Evolutionary conservation across 1,284 basidiomycete genomes (phyloP), one percentile per base, ranked within the genome.

Genomic region (Ceratobasidium theobromae): DNA sequence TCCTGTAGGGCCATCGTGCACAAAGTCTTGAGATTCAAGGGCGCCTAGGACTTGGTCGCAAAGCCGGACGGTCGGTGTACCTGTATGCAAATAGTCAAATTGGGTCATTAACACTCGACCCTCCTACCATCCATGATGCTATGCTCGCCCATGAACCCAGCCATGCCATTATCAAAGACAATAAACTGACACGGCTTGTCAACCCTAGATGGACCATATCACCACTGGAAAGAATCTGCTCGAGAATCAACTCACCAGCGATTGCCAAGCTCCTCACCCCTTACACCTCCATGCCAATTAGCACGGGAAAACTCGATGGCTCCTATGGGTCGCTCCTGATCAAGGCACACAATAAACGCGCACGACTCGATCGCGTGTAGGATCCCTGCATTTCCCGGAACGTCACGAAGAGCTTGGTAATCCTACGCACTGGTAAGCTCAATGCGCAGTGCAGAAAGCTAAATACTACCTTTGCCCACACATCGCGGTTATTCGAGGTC

Each of bases 141-240:
- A 76, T 96, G 93, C 76, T 96, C 94, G 62, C 94, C 94, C 84
- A 95, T 88, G 71, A 93, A 79, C 3, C 93, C 94, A 1, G 91
- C 87, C 68, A 84, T 80, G 23, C 82, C 85, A 72, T 94, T 92
- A 74, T 92, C 88, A 71, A 84, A 90, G 6, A 93, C 82, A 68
- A 93, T 80, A 75, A 93, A 88, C 75, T 95, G 87, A 60, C 88
- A 77, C 6, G 91, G 91, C 75, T 93, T 94, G 76, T 94, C 91
- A 51, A 88, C 86, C 86, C 69, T 70, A 38, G 14, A 40, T 28
- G 11, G 27, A 16, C 3, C 25, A 12, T 14, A 9, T 32, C 45
- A 58, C 4, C 1, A 33, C 23, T 45, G 9, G 9, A 45, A 16
- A 38, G 16, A 30, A 21, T 53, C 27, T 30, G 18, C 25, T 28